phyloP scores from a whole-genome alignment of 176 grass and related monocot genomes.

The Ampelocalamus luodianensis region DNA sequence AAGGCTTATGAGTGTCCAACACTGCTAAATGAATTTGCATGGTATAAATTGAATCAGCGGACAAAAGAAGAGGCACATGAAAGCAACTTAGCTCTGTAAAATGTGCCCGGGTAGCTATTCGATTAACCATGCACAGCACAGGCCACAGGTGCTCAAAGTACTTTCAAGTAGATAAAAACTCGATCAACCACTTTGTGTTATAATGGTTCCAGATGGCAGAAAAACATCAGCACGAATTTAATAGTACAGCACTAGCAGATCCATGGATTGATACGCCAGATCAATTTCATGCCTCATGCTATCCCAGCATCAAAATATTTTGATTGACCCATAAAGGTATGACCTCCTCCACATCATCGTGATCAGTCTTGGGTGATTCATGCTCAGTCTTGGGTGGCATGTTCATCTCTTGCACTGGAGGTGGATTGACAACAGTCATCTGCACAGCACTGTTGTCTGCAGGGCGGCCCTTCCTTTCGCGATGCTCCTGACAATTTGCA shows the following conservation, averaged over 20 bases:
- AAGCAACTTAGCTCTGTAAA: background rate
- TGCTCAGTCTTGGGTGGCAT: conserved; percentile 31
- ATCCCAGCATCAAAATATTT: conserved; percentile 28
- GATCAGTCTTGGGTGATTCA: conserved; percentile 39
- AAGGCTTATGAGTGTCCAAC: too few species aligned
- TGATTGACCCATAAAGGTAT: conserved; percentile 57
- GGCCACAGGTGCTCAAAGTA: background rate
- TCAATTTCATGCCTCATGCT: conserved; percentile 9
- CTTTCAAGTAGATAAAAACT: conserved; percentile 3
- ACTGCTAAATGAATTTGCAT: too few species aligned
- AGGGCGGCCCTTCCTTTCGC: conserved; percentile 79
- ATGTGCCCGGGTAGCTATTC: background rate
- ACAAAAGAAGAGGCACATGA: background rate
- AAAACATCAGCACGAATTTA: background rate
- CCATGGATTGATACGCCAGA: background rate
- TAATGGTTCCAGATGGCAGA: background rate
- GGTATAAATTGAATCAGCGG: too few species aligned
- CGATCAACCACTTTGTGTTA: background rate
- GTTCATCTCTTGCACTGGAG: conserved; percentile 81
- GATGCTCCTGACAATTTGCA: conserved; percentile 92
- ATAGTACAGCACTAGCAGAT: background rate
- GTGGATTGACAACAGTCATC: conserved; percentile 92
- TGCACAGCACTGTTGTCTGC: conserved; percentile 60
- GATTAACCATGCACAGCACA: background rate
- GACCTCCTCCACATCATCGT: conserved; percentile 62